phyloP scores from a whole-genome alignment of 2,329 filamentous ascomycete species.

The Fusarium tricinctum region DNA sequence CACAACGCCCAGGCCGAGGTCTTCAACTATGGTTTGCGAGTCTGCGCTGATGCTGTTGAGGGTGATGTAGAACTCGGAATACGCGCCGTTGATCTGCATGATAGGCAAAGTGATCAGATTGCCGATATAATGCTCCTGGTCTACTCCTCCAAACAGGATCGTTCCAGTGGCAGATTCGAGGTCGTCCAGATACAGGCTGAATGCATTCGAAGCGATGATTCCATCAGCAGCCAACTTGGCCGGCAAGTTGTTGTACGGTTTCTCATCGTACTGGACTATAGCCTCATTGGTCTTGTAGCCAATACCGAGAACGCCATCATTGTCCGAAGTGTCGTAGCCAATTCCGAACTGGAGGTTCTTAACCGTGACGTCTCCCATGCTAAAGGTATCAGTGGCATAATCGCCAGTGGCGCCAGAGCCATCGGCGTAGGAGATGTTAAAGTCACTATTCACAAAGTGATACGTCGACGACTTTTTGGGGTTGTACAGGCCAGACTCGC shows the following conservation, averaged over 20 bases:
- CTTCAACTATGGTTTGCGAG: constrained; percentile 57
- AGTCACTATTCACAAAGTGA: constrained; percentile 77
- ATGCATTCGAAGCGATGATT: constrained; percentile 75
- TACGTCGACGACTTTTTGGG: constrained; percentile 83
- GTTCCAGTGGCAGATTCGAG: constrained; percentile 74
- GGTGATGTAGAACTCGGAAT: constrained; percentile 76
- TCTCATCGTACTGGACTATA: constrained; percentile 69
- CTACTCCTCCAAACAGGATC: constrained; percentile 82
- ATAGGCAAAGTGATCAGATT: constrained; percentile 76
- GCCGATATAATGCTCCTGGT: constrained; percentile 74
- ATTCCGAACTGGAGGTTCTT: constrained; percentile 77
- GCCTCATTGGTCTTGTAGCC: constrained; percentile 87
- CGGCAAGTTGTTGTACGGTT: constrained; percentile 77
- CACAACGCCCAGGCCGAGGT: constrained; percentile 72
- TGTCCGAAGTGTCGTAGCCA: constrained; percentile 71
- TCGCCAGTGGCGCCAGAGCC: constrained; percentile 82
- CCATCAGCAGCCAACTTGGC: constrained; percentile 72
- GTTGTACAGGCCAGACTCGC: constrained; percentile 74
- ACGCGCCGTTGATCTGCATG: constrained; percentile 65
- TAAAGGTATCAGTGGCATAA: constrained; percentile 82
- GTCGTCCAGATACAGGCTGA: constrained; percentile 83
- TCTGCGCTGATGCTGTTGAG: constrained; percentile 70
- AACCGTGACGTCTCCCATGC: constrained; percentile 68
- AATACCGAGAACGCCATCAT: constrained; percentile 85
- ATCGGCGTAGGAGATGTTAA: constrained; percentile 92